Base-by-base conservation (phyloP, 768 basidiomycete species). In the Leccinum sublutescens region DNA sequence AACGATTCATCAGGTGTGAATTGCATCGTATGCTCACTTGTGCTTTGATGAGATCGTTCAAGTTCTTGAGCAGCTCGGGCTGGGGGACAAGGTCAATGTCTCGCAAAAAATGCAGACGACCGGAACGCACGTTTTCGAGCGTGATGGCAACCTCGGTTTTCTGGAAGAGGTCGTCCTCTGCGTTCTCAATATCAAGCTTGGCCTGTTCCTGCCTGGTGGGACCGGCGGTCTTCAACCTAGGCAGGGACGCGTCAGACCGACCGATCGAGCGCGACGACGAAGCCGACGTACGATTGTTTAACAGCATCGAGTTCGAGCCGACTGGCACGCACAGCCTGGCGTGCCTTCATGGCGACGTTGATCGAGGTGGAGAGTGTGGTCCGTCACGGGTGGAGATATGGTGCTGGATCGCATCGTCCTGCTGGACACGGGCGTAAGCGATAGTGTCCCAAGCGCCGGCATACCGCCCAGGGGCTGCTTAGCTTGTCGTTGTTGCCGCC, bases 71-170 rank as follows among this genome's bases (percentile, higher is more conserved):
- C 4, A 96, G 93, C 76, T 98, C 96, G 43, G 97, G 97, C 93
- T 96, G 65, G 21, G 47, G 31, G 47, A 8, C 11, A 48, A 56
- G 50, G 54, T n/a, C 3, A 8, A 31, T 10, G 27, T 40, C 5
- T 21, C 8, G 43, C 19, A 25, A 25, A 53, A 14, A 43, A 31
- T 5, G 21, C 7, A 47, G 23, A 21, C 4, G 17, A 14, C 12
- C 0, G 8, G n/a, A 11, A 79, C 90, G 57, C 64, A 97, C 95
- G 75, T 98, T 98, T 67, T 98, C 96, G 40, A 99, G 82, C 15
- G 90, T 91, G 66, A 97, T 97, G 1, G 95, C 96, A 29, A 95
- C 90, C 74, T 99, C 97, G 23, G 97, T 99, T 80, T 93, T 94
- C 73, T 95, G 95, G 5, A 98, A 95, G 33, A 98, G 84, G 74